Base-by-base conservation (phyloP, 2,329 filamentous ascomycete species). In the Teratosphaeriaceae sp. region DNA sequence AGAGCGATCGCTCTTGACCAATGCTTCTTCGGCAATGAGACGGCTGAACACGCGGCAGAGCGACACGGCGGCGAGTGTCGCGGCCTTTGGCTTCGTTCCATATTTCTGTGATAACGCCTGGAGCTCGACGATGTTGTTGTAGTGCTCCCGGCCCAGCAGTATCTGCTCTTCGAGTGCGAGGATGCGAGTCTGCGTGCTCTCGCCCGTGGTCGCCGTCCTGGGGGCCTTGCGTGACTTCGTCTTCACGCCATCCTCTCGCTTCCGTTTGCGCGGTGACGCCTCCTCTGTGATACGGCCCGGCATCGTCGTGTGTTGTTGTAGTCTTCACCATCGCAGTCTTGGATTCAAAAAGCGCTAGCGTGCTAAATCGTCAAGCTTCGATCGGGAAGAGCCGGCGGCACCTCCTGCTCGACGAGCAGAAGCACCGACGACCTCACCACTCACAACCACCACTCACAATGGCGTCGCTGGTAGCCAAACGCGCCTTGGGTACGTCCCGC, bases 391-490 rank as follows among this genome's bases (percentile, higher is more conserved):
- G n/a, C n/a, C n/a, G n/a, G n/a, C 37, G 29, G 27, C 37, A 40
- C 38, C 8, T 33, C n/a, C n/a, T n/a, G n/a, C n/a, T n/a, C 21
- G 26, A 39, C 37, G 22, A 40, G 9, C 9, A 40, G 37, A 5
- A 29, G 20, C 6, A 19, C 23, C 30, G 29, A 21, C 8, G 11
- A 35, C 41, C 20, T 27, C 31, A 6, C 33, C 39, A 21, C 35
- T 30, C 63, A 65, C 22, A 64, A 68, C 65, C 70, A 74, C 73
- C 72, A 71, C 69, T 65, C 78, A 70, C 76, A 85, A 97, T 97
- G 90, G 90, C 90, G 79, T 95, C 88, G 73, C 88, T 89, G 79
- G 80, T 97, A 76, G 88, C 84, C 80, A 88, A 86, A 80, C 89
- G 82, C 79, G 88, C 88, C 75, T 76, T 90, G 74, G 86, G 90